Evolutionary conservation across 2,329 filamentous ascomycete species (phyloP), one percentile per base, ranked within the genome.

Genomic region (Penicillium griseofulvum): DNA sequence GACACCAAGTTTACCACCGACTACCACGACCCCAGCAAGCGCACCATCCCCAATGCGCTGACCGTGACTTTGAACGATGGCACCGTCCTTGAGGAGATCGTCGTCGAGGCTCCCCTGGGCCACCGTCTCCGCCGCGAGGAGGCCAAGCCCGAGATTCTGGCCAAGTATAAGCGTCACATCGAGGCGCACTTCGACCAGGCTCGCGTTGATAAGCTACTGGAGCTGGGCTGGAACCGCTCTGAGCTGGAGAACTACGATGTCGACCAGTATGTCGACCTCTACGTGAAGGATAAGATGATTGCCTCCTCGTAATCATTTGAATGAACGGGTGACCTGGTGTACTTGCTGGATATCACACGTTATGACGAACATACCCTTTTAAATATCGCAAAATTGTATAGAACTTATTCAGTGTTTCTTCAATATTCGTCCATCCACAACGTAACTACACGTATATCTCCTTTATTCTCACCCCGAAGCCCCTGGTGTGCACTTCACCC

Each of bases 31-130:
- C 91, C 94, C 29, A 80, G 83, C 65, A 90, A 95, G 80, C 90
- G 94, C 68, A 97, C 91, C 76, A 99, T 99, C 78, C 91, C 91
- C 75, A 99, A 99, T 80, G 94, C 92, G 9, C 82, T 99, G 63
- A 97, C 92, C 29, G 92, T 99, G 56, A 93, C 88, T 69, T 83
- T 99, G 65, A 94, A 96, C 75, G 93, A 97, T 73, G 94, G 94
- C 68, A 96, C 91, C 44, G 83, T 94, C 10, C 82, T 97, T 34
- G 88, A 93, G 22, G 94, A 99, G 80, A 86, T 95, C 57, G 88
- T 89, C 46, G 89, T 99, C 52, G 92, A 97, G 81, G 93, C 94
- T 55, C 94, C 94, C 54, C 85, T 99, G 38, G 94, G 94, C 67
- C 94, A 99, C 81, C 88, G 88, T 63, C 82, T 94, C 71, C 83